Conservation (phyloP, 495 filamentous ascomycete genomes). For the Hyaloscypha variabilis region DNA sequence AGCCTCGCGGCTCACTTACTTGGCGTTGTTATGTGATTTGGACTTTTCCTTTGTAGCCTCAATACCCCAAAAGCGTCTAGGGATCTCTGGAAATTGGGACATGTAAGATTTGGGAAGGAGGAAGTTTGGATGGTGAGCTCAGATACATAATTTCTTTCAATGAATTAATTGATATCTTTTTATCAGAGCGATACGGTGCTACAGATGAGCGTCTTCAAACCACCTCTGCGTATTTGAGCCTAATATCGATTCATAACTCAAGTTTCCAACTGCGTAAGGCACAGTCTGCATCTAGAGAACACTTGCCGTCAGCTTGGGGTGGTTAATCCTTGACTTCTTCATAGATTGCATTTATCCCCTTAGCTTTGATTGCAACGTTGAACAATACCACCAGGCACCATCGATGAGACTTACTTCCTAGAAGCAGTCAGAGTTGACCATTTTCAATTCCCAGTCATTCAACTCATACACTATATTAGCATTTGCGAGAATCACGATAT, state of each 20-base stretch:
- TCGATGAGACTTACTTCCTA: no score
- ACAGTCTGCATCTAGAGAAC: background rate
- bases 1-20: conserved; percentile 50
- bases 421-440: no score
- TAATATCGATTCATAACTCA: background rate
- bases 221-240: background rate
- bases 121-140: background rate
- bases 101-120: conserved; percentile 20
- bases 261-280: background rate
- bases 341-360: no score
- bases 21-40: conserved; percentile 31
- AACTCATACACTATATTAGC: no score
- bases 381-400: no score
- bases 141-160: conserved; percentile 2
- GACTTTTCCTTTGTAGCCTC: conserved; percentile 26
- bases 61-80: conserved; percentile 33
- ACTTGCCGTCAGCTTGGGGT: no score
- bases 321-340: no score
- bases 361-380: no score
- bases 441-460: no score
- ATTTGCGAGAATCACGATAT: no score
- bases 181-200: background rate
- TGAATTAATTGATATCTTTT: background rate
- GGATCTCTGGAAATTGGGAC: conserved; percentile 14
- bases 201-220: background rate